phyloP scores from a whole-genome alignment of 169 alveolate genomes.

The Babesia caballi region DNA sequence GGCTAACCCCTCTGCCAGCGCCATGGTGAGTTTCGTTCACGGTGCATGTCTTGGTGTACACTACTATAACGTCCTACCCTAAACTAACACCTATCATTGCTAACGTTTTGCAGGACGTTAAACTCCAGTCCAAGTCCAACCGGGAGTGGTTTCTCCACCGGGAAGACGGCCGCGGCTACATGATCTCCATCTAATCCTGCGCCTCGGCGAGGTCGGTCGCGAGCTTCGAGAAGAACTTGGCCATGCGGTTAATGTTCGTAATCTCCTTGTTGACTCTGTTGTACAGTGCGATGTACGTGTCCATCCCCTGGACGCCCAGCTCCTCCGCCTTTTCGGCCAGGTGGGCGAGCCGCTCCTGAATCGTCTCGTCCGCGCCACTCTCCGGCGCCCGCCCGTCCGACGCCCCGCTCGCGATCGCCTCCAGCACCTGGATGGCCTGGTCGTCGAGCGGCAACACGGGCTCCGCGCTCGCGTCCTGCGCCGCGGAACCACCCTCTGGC shows the following conservation, averaged over 20 bases:
- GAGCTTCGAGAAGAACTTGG: slow-evolving; percentile 58
- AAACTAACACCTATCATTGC: background rate
- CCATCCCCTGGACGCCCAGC: slow-evolving; percentile 58
- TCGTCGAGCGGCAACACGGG: background rate
- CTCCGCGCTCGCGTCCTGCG: background rate
- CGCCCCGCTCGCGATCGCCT: background rate
- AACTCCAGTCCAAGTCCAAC: slow-evolving; percentile 69
- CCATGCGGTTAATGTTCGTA: slow-evolving; percentile 33
- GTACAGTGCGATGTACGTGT: slow-evolving; percentile 38
- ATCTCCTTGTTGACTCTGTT: slow-evolving; percentile 57
- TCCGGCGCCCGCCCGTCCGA: background rate
- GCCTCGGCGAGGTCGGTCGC: slow-evolving; percentile 24
- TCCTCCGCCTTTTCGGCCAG: slow-evolving; percentile 34
- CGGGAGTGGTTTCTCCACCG: slow-evolving; percentile 75
- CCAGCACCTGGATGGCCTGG: slow-evolving; percentile 1
- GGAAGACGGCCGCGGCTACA: slow-evolving; percentile 74
- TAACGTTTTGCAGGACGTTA: slow-evolving; percentile 55
- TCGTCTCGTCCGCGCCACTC: background rate
- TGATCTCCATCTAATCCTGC: slow-evolving; percentile 57
- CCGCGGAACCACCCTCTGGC: background rate
- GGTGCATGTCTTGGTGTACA: background rate
- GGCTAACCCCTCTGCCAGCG: slow-evolving; percentile 13
- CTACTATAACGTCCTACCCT: background rate
- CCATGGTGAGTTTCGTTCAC: slow-evolving; percentile 1
- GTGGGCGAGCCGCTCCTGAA: slow-evolving; percentile 15